Percentiles rank a stretch among this genome's conserved stretches.
phyloP scores from a whole-genome alignment of 257 asterid species.

The Coffea eugenioides region DNA sequence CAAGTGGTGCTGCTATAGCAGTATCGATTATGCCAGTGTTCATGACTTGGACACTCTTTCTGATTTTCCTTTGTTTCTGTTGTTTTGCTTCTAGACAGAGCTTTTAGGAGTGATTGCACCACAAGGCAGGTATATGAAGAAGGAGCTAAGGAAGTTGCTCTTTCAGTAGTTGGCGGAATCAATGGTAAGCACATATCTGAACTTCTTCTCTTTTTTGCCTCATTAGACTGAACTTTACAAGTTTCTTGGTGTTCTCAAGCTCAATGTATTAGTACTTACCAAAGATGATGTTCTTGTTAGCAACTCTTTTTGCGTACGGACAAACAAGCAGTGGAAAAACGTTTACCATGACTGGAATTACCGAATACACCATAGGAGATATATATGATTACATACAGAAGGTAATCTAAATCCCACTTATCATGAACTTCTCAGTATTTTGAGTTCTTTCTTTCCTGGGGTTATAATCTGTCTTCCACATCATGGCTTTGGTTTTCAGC shows the following conservation, averaged over 20 bases:
- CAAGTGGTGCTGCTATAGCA: background rate
- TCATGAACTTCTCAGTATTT: background rate
- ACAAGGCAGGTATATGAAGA: constrained; percentile 85
- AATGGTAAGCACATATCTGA: constrained; percentile 56
- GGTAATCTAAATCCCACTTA: constrained; percentile 35
- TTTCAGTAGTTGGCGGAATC: constrained; percentile 79
- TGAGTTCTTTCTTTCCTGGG: constrained; percentile 1
- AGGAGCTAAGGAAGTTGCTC: constrained; percentile 88
- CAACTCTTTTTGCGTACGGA: constrained; percentile 93
- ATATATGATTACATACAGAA: constrained; percentile 68
- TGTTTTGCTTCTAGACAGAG: constrained; percentile 56
- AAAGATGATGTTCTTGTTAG: constrained; percentile 37
- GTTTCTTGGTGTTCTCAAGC: constrained; percentile 1
- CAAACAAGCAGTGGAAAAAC: constrained; percentile 99
- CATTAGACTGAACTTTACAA: constrained; percentile 1
- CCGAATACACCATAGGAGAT: constrained; percentile 85
- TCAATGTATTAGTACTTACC: constrained; percentile 6
- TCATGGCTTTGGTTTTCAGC: constrained; percentile 44
- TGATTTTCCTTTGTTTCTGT: constrained; percentile 1
- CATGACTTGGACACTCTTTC: background rate
- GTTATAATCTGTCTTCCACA: constrained; percentile 9
- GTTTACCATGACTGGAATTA: constrained; percentile 87
- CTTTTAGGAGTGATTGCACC: constrained; percentile 65
- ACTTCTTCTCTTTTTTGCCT: background rate
- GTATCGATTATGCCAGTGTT: background rate